Evolutionary conservation across 1,284 basidiomycete genomes (phyloP).

Genomic region (Afroboletus lepidellus): DNA sequence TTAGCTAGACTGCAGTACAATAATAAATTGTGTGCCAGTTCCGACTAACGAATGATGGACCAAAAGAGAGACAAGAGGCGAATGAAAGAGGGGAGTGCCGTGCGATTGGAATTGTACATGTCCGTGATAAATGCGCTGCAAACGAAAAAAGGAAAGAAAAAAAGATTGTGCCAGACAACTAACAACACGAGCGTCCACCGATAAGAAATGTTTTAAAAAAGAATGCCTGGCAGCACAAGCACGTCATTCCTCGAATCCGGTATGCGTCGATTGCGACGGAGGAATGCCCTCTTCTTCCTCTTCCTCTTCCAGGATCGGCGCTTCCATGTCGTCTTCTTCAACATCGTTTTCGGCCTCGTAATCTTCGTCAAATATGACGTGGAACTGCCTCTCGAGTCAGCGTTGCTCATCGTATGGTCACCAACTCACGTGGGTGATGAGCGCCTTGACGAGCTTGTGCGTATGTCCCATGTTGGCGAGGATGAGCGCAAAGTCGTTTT

Average conservation of each 20-base stretch:
- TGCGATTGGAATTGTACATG: conserved; percentile 24
- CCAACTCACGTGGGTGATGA: conserved; percentile 72
- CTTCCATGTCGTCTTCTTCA: conserved; percentile 47
- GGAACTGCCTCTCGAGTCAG: conserved; percentile 37
- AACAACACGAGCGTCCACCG: conserved; percentile 26
- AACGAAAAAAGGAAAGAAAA: neutral
- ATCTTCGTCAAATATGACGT: conserved; percentile 52
- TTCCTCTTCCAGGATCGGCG: conserved; percentile 49
- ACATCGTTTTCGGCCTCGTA: conserved; percentile 42
- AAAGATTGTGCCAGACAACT: conserved; percentile 6
- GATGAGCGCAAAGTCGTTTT: conserved; percentile 71
- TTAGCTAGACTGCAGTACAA: conserved; percentile 27
- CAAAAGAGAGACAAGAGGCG: neutral
- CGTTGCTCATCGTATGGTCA: neutral
- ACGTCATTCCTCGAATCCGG: conserved; percentile 24
- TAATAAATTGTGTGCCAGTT: conserved; percentile 30
- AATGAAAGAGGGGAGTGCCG: conserved; percentile 5
- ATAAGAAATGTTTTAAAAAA: conserved; percentile 8
- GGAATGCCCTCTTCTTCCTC: conserved; percentile 41
- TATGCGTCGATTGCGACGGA: conserved; percentile 26
- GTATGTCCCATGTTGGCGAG: conserved; percentile 77
- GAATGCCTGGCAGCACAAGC: conserved; percentile 15
- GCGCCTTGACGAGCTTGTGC: conserved; percentile 71
- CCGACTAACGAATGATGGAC: conserved; percentile 21
- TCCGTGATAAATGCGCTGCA: conserved; percentile 34